A percentile compares a stretch with the other conserved stretches of the same genome.
Evolutionary conservation across 1,284 basidiomycete genomes (phyloP).

Genomic region (Kwoniella shivajii): DNA sequence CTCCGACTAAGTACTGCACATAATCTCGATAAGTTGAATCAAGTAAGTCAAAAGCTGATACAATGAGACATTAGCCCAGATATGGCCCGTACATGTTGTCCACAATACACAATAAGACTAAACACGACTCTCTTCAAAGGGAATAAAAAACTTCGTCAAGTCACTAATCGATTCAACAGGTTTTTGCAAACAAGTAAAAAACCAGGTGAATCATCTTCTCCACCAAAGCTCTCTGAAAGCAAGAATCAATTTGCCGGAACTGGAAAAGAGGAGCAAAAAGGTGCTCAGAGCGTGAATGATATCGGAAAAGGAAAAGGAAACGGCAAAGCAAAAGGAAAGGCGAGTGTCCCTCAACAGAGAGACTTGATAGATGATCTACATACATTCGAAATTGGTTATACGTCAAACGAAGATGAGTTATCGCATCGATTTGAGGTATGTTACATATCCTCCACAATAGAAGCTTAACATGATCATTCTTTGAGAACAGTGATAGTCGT

Average conservation of each 20-base stretch:
- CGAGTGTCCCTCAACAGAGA: constrained; percentile 5
- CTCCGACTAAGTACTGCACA: not conserved
- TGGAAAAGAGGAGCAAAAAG: not conserved
- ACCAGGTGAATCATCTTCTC: constrained; percentile 14
- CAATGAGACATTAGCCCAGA: constrained; percentile 67
- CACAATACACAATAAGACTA: constrained; percentile 90
- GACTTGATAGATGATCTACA: constrained; percentile 41
- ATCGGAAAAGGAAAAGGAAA: constrained; percentile 27
- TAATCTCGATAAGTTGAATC: not conserved
- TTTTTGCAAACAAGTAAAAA: constrained; percentile 29
- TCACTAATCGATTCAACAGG: constrained; percentile 71
- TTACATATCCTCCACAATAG: not conserved
- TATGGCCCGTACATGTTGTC: constrained; percentile 79
- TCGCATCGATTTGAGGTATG: constrained; percentile 39
- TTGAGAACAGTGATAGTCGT: too few relatives aligned
- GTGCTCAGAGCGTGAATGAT: too few relatives aligned
- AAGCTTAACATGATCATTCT: not conserved
- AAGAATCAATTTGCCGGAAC: not conserved
- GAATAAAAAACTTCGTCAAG: constrained; percentile 75
- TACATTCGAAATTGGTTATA: constrained; percentile 33
- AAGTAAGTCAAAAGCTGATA: not conserved
- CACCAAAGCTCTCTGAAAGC: constrained; percentile 1
- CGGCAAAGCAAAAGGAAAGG: constrained; percentile 40
- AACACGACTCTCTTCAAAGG: constrained; percentile 71
- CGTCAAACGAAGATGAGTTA: constrained; percentile 2